Conservation (phyloP, 345 rosid species). For the Linum tenue region DNA sequence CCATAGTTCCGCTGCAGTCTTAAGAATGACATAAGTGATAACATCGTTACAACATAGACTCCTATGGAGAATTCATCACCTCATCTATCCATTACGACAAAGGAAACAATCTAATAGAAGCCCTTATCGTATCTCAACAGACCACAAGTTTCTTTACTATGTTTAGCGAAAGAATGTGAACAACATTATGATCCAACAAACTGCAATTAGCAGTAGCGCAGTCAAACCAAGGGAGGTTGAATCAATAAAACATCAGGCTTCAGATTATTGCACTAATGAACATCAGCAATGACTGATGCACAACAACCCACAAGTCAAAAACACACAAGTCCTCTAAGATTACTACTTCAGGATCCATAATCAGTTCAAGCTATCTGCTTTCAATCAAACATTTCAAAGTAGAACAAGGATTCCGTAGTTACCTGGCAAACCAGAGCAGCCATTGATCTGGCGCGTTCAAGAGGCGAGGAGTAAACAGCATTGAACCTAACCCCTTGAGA, state of each 20-base stretch:
- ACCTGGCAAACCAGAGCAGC: constrained; percentile 82
- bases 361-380: background rate
- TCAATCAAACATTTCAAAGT: background rate
- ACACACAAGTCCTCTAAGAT: no score
- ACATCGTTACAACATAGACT: background rate
- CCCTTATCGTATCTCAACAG: background rate
- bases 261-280: no score
- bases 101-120: no score
- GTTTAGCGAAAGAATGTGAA: no score
- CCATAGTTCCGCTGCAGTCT: background rate
- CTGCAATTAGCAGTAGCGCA: no score
- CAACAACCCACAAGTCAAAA: no score
- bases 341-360: background rate
- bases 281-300: no score
- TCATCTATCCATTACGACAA: background rate
- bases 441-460: constrained; percentile 80
- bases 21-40: background rate
- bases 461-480: constrained; percentile 64
- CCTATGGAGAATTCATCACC: background rate
- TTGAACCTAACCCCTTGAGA: constrained; percentile 67
- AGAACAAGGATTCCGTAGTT: background rate
- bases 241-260: background rate
- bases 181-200: no score
- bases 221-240: background rate
- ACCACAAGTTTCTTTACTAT: no score